Base-by-base conservation (phyloP, 306 rosid species). In the Aeschynomene evenia region DNA sequence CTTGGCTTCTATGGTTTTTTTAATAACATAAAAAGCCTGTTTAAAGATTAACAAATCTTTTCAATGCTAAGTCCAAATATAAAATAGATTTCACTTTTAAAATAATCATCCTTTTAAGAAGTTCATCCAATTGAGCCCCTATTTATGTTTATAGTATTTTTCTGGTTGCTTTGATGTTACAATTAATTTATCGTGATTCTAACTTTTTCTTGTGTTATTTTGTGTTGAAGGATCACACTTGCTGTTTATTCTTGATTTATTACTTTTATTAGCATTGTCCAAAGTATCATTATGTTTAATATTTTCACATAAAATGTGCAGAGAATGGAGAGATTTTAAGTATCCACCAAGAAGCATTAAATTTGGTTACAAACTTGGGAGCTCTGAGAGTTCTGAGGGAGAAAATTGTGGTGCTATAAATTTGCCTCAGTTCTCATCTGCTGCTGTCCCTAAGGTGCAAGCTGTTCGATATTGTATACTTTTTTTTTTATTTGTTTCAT, bases 241-340 rank as follows among this genome's bases (percentile, higher is more conserved):
- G 24, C 26, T 43, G 20, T 60, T 48, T 46, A 20, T 48, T 16
- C 23, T 56, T 40, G 42, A 31, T 43, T 63, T 55, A 5, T 63
- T 51, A 16, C 58, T 16, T 42, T 69, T 74, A 39, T 42, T 67
- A 57, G 58, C 6, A 14, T 51, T 66, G 49, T 21, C n/a, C 9
- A 51, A 43, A 6, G 29, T 39, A 40, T 10, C 31, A 56, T 56
- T 64, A 36, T 22, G 37, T 11, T 50, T 29, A 19, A 3, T 42
- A 46, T 15, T 57, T 59, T 65, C 45, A 33, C 29, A 24, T 53
- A 19, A 57, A 73, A 74, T 74, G 54, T 70, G 78, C 72, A 90
- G 96, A 80, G 92, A 91, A 81, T 94, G 99, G 95, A 89, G 67
- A 29, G 77, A 81, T 75, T 94, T 85, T 72, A 78, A 76, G 43